Percentiles rank a stretch among this genome's conserved stretches.
Conservation (phyloP, 2,329 filamentous ascomycete species). For the Zymoseptoria brevis region DNA sequence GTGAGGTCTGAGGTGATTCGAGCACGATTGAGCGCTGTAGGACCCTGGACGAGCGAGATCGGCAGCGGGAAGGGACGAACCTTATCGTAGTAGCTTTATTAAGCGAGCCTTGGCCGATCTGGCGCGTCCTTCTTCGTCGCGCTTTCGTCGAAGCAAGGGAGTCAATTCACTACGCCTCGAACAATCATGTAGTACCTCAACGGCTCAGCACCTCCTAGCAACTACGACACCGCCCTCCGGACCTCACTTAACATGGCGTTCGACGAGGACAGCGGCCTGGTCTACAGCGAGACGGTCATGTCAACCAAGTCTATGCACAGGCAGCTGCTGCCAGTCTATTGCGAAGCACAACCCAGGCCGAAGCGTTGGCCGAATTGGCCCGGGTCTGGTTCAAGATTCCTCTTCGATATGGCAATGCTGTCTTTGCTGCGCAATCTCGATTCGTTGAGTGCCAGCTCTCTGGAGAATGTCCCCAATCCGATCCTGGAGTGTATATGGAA, state of each 20-base stretch:
- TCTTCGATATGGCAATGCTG: constrained; percentile 9
- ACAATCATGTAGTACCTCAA: neutral
- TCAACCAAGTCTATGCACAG: neutral
- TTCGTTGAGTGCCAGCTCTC: constrained; percentile 6
- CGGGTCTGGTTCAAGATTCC: constrained; percentile 2
- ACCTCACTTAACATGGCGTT: constrained; percentile 5
- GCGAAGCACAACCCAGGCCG: neutral
- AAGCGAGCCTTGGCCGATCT: neutral
- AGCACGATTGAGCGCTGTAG: constrained; percentile 1
- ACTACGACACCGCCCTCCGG: neutral
- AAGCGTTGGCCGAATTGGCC: neutral
- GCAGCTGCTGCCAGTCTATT: neutral
- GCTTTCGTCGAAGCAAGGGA: neutral
- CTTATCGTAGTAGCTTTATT: neutral
- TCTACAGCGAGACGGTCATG: constrained; percentile 10
- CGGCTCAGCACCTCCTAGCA: neutral
- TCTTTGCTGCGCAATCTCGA: constrained; percentile 12
- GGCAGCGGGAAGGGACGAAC: neutral
- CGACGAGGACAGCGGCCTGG: constrained; percentile 13
- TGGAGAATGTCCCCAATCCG: constrained; percentile 9
- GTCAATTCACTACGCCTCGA: too few relatives aligned
- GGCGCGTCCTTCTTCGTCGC: neutral
- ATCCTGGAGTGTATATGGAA: constrained; percentile 13
- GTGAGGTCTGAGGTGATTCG: constrained; percentile 4
- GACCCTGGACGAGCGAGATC: neutral